phyloP scores from a whole-genome alignment of 345 rosid genomes.

The Physaria fendleri region DNA sequence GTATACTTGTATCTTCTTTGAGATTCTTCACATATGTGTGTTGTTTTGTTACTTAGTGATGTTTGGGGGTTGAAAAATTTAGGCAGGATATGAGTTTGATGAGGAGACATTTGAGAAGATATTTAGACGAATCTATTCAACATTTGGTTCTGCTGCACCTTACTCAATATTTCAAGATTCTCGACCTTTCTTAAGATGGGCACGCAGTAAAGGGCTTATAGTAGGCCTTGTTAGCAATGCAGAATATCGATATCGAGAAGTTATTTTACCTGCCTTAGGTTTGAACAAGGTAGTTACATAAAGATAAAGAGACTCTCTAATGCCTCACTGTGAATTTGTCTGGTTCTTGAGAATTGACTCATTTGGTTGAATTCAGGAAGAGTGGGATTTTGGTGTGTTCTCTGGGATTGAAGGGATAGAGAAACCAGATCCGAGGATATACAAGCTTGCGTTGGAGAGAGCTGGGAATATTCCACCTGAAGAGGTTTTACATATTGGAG shows the following conservation, averaged over 20 bases:
- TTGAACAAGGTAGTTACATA: slow-evolving; percentile 57
- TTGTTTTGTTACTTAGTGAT: background rate
- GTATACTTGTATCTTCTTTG: slow-evolving; percentile 27
- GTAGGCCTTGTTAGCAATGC: slow-evolving; percentile 86
- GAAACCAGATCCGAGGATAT: slow-evolving; percentile 83
- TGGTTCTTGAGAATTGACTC: background rate
- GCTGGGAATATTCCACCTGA: slow-evolving; percentile 76
- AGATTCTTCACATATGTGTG: background rate
- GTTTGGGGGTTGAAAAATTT: slow-evolving; percentile 11
- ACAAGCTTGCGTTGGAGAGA: slow-evolving; percentile 60
- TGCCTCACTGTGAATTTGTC: slow-evolving; percentile 4
- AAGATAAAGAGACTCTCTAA: background rate
- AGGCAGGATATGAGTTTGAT: slow-evolving; percentile 96
- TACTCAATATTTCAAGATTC: slow-evolving; percentile 73
- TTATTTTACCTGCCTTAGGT: slow-evolving; percentile 85
- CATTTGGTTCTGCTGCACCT: slow-evolving; percentile 95
- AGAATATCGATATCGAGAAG: slow-evolving; percentile 79
- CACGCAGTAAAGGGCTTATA: slow-evolving; percentile 50
- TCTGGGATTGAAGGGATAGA: slow-evolving; percentile 90
- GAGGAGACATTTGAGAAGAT: slow-evolving; percentile 89
- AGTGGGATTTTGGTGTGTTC: slow-evolving; percentile 97
- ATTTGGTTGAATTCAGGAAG: slow-evolving; percentile 40
- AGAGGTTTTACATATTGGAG: slow-evolving; percentile 75
- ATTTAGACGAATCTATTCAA: slow-evolving; percentile 75
- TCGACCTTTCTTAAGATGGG: slow-evolving; percentile 85